Evolutionary conservation across 2,329 filamentous ascomycete genomes (phyloP), one percentile per base, ranked within the genome.

Genomic region (Aspergillus chevalieri): DNA sequence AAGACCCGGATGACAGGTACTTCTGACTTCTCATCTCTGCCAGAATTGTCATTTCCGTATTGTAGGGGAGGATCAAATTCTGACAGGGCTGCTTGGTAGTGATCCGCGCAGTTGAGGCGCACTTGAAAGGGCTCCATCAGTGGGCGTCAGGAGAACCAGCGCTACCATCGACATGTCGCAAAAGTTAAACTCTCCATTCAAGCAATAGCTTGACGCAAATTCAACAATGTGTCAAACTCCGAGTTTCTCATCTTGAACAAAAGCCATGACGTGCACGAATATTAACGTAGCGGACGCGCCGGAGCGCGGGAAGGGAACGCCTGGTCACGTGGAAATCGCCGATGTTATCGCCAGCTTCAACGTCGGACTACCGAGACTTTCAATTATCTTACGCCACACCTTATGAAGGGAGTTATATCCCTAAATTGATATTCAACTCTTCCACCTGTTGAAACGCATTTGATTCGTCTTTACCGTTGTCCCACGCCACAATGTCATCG

Each of bases 71-170:
- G 89, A 70, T 97, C 91, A 67, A 93, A 85, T 57, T 79, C 78
- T 46, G 89, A 87, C 15, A 90, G 87, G 9, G 77, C 77, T 38
- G 85, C 82, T 72, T 95, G 90, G 69, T 97, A 98, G 68, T 93
- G 85, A 71, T 98, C 93, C 73, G 98, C 85, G 74, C 89, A 95
- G 68, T 98, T 96, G 65, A 98, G 77, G 61, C 91, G 87, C 66
- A 98, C 84, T 60, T 88, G 86, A 73, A 98, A 97, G 59, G 81
- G 77, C 63, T 89, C 85, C 85, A 84, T 84, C 62, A 59, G 55
- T 47, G 47, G 50, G 38, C 47, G 55, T 46, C 47, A 43, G 48
- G 46, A 58, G 50, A 52, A 54, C 52, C 43, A 53, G 44, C 47
- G 53, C 52, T 57, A 54, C 57, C 57, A 59, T 49, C 56, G 48